Base-by-base conservation (phyloP, 2,329 filamentous ascomycete genomes). In the Lecanosticta acicola region DNA sequence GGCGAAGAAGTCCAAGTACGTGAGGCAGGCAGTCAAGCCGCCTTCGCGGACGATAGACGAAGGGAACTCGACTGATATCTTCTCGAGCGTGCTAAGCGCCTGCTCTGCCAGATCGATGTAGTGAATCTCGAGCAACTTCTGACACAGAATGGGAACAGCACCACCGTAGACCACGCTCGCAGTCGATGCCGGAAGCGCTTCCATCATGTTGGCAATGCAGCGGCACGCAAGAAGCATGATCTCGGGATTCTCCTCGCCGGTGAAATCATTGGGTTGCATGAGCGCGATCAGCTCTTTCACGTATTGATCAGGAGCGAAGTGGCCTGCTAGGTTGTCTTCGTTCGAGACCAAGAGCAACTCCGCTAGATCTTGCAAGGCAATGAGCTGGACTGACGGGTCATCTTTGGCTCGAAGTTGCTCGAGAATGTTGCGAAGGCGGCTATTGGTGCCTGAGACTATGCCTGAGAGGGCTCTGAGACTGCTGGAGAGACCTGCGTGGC, bases 81-180 rank as follows among this genome's bases (percentile, higher is more conserved):
- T 98, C 65, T 97, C 90, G 43, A 98, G 74, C 0, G 93, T 98
- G 71, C 89, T 98, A 40, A 98, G 72, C 47, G 93, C 89, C 71
- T 98, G 94, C 69, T 98, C 93, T 32, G 94, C 94, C 43, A 98
- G 75, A 66, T 98, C 93, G 64, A 98, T 98, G 66, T 91, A 98
- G 51, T 91, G 85, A 37, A 97, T 97, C 68, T 97, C 90, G 50
- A 97, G 75, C 21, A 98, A 75, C 68, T 97, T 98, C 63, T 91
- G 87, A 69, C 93, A 97, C 19, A 98, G 73, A 10, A 98, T 83
- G 2, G 93, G 90, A 3, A 98, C 93, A 26, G 93, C 93, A 40
- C 89, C 88, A n/a, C 90, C 91, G 64, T 97, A 97, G 3, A 97
- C 93, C 11, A 98, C 89, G 64, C 94, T 96, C 10, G 89, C 87